Evolutionary conservation across 805 yeast genomes (phyloP).

Genomic region (Saturnispora sanitii): DNA sequence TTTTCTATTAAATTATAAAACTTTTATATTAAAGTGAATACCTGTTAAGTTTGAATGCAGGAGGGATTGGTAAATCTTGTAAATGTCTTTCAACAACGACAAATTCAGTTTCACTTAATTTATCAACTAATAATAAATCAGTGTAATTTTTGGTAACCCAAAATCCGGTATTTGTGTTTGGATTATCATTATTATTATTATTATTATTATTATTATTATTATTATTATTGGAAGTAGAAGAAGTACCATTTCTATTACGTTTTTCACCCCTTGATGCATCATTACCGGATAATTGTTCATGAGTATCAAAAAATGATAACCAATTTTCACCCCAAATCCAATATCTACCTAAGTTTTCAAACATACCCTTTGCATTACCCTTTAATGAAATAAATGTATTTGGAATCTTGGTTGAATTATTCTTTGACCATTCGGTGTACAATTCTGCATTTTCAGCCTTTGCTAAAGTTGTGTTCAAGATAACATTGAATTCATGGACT

Average conservation of each 20-base stretch:
- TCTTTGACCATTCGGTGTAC: slow-evolving; percentile 70
- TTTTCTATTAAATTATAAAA: neutral
- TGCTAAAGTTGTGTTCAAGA: slow-evolving; percentile 6
- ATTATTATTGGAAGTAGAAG: slow-evolving; percentile 8
- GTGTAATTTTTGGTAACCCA: slow-evolving; percentile 72
- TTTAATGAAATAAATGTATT: slow-evolving; percentile 43
- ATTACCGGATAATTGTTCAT: slow-evolving; percentile 5
- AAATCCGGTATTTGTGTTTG: slow-evolving; percentile 34
- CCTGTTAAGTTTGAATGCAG: slow-evolving; percentile 58
- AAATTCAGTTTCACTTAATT: slow-evolving; percentile 43
- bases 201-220: slow-evolving; percentile 2
- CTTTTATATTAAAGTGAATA: slow-evolving; percentile 23
- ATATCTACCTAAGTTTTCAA: slow-evolving; percentile 35
- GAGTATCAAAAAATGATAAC: slow-evolving; percentile 64
- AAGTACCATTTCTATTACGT: slow-evolving; percentile 25
- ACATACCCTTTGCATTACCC: slow-evolving; percentile 69
- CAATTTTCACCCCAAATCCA: slow-evolving; percentile 90
- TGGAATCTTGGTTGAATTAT: slow-evolving; percentile 70
- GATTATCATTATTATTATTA: slow-evolving; percentile 5
- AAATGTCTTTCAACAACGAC: slow-evolving; percentile 72
- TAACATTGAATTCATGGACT: slow-evolving; percentile 54
- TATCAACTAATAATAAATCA: slow-evolving; percentile 55
- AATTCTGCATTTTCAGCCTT: slow-evolving; percentile 19
- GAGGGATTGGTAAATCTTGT: slow-evolving; percentile 40
- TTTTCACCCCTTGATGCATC: slow-evolving; percentile 16